Evolutionary conservation across 108 stramenopile species (phyloP), one percentile per base, ranked within the genome.

Genomic region (Chaetoceros tenuissimus): DNA sequence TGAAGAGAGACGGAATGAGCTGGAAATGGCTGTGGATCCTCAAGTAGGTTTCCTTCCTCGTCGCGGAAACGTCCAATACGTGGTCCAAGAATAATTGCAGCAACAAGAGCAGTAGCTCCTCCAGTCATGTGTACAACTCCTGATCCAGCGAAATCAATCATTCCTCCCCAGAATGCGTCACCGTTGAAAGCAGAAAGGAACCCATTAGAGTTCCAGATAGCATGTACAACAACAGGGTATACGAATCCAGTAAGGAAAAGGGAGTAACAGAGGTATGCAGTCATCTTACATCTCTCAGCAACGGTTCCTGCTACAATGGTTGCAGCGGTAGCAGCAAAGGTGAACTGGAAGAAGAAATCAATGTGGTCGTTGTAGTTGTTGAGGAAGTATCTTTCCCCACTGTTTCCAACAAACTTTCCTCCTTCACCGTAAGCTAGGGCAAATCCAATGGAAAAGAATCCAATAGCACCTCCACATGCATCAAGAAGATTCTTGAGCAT

Each of bases 41-140:
- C 82, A 40, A 89, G 74, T n/a, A 69, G 55, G 50, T 80, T 89
- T 17, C 87, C 87, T 50, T 82, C 82, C 47, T 77, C 75, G 47
- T 87, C 87, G 71, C 82, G 69, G 74, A 96, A 94, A 24, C 94
- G 74, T 62, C 87, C 94, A 24, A 73, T 67, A 31, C 94, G 74
- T 22, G 95, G 89, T 46, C 94, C 94, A 53, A 94, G 68, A 46
- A 96, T 53, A 31, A 72, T 67, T 21, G 92, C 85, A 26, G 85
- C 85, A 74, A 90, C 74, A 43, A 94, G 71, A 44, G 94, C 92
- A 24, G 91, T 85, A 46, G 78, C 55, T 10, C 96, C 96, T 47
- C 94, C 96, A 31, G 83, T 86, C 74, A 94, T 75, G 84, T 97
- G 96, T 18, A 97, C 96, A 44, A 97, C 96, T 51, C 84, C 78